Evolutionary conservation across 345 rosid species (phyloP), one percentile per base, ranked within the genome.

Genomic region (Trapa incisa): DNA sequence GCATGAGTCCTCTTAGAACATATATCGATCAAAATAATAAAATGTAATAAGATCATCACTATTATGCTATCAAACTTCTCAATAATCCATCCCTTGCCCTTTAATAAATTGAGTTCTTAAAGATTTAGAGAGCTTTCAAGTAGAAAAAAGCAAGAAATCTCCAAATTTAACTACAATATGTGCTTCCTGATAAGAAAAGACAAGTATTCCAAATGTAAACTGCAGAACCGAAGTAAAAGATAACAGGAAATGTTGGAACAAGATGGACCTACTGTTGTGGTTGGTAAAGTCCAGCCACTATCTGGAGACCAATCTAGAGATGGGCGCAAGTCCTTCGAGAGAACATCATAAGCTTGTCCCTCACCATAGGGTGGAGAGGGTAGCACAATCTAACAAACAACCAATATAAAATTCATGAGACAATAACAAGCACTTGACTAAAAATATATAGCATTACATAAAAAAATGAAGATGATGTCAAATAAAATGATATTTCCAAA

Each of bases 291-390:
- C 93, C 89, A 85, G 33, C 93, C 89, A 72, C 64, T 67, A 48
- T 68, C 75, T 1, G 62, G 65, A 54, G 85, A 83, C 93, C 93
- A 87, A 57, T 82, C 78, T 77, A 87, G 67, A 62, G 87, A 77
- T 69, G 93, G 93, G 29, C 93, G 86, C 36, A 85, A 61, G 67
- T 85, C 86, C 67, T 76, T 66, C 63, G 71, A 64, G 1, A 4
- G 71, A 72, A 66, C 90, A 42, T 77, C 81, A 73, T 80, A 83
- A 9, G 72, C 73, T 1, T 1, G 16, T 35, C 90, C 90, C 80
- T 87, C 87, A 45, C 94, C 94, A 52, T 12, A 29, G 8, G 90
- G 94, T 54, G 79, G 83, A 57, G 83, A 77, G 39, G 66, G 78
- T 79, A 87, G 73, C 41, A 80, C 82, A 42, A 87, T 37, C 94